Conservation (phyloP, 768 basidiomycete species). For the Tylopilus felleus region DNA sequence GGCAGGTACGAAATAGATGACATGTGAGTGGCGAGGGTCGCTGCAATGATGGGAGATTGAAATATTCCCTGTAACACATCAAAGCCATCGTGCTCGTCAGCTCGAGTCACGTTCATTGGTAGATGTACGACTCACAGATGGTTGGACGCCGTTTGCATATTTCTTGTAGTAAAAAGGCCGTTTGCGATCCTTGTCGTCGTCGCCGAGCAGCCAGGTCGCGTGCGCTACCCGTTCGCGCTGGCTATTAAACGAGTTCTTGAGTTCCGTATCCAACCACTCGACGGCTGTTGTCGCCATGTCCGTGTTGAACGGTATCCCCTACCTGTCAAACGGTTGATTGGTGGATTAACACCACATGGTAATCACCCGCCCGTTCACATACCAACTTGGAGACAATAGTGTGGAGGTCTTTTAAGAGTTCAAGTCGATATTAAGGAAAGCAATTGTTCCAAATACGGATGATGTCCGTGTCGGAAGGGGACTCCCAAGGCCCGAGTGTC, state of each 20-base stretch:
- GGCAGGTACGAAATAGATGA: background rate
- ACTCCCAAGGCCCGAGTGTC: background rate
- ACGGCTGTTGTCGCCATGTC: background rate
- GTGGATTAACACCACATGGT: background rate
- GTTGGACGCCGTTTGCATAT: background rate
- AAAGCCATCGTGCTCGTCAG: background rate
- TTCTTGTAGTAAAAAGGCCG: constrained; percentile 1
- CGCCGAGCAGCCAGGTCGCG: background rate
- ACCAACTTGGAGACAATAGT: background rate
- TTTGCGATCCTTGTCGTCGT: constrained; percentile 2
- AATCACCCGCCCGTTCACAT: background rate
- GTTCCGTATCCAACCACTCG: background rate
- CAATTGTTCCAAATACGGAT: background rate
- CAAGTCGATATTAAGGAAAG: background rate
- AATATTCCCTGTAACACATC: background rate
- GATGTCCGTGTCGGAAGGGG: background rate
- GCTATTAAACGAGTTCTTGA: background rate
- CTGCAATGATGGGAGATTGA: background rate
- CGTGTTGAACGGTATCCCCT: background rate
- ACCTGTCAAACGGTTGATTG: background rate
- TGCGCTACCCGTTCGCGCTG: background rate
- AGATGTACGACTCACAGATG: background rate
- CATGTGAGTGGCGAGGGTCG: background rate
- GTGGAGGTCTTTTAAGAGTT: background rate
- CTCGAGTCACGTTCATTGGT: background rate